Evolutionary conservation across 139 green algal genomes (phyloP).

Genomic region (Chlamydomonas sp.): DNA sequence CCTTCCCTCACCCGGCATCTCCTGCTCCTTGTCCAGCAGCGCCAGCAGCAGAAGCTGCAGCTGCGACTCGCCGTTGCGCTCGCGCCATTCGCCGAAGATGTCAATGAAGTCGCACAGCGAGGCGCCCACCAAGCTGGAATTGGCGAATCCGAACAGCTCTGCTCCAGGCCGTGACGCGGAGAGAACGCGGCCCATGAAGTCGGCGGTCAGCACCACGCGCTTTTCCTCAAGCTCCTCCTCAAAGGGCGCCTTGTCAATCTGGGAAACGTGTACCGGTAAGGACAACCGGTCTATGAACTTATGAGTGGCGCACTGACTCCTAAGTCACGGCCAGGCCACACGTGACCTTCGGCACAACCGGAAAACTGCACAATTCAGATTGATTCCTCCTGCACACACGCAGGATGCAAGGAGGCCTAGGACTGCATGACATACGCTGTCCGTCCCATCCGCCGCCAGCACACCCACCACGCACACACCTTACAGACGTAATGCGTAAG

Average conservation of each 20-base stretch:
- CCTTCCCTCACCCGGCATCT: slow-evolving; percentile 34
- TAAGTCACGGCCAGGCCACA: too few relatives aligned
- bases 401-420: too few relatives aligned
- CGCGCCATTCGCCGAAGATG: slow-evolving; percentile 27
- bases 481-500: too few relatives aligned
- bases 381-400: too few relatives aligned
- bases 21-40: slow-evolving; percentile 42
- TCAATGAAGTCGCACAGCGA: slow-evolving; percentile 33
- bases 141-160: neutral
- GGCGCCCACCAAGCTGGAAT: neutral
- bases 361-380: too few relatives aligned
- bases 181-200: neutral
- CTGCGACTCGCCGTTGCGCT: neutral
- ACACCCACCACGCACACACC: too few relatives aligned
- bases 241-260: neutral
- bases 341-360: too few relatives aligned
- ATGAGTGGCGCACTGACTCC: too few relatives aligned
- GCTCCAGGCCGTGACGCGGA: neutral
- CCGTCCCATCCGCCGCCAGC: too few relatives aligned
- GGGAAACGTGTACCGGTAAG: neutral
- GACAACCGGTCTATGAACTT: neutral
- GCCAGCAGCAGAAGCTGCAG: slow-evolving; percentile 46
- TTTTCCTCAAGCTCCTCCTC: neutral
- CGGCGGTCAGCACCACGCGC: neutral
- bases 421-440: too few relatives aligned